Evolutionary conservation across 2,329 filamentous ascomycete genomes (phyloP).

Genomic region (Botrytis medusae): DNA sequence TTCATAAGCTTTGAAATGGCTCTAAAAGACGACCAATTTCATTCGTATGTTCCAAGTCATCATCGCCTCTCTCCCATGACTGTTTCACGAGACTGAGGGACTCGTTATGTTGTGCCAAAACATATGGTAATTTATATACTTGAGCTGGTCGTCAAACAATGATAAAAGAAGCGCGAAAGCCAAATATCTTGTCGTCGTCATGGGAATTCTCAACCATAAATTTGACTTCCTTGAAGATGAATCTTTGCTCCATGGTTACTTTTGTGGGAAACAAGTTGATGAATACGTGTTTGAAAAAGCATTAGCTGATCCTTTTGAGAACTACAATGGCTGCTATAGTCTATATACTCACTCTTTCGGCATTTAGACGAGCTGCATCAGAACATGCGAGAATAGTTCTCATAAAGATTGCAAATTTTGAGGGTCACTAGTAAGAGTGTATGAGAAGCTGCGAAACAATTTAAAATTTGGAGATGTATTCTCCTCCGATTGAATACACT

Average conservation of each 20-base stretch:
- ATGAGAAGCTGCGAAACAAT: not conserved
- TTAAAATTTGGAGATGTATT: not conserved
- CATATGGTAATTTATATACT: not conserved
- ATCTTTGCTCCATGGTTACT: not conserved
- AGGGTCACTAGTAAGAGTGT: not conserved
- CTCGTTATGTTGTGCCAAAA: not conserved
- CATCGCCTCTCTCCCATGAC: no score
- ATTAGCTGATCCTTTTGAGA: not conserved
- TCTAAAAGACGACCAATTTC: not conserved
- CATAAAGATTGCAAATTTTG: no score
- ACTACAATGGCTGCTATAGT: not conserved
- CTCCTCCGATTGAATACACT: not conserved
- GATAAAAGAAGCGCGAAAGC: not conserved
- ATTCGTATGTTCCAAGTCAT: no score
- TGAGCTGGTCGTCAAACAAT: not conserved
- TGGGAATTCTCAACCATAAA: not conserved
- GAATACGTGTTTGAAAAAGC: not conserved
- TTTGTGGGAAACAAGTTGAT: not conserved
- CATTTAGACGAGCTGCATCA: not conserved
- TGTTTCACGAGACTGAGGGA: not conserved
- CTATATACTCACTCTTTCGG: no score
- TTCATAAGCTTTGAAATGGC: not conserved
- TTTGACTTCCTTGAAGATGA: not conserved
- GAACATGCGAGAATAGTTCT: not conserved
- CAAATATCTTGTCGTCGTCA: not conserved